phyloP scores from a whole-genome alignment of 768 basidiomycete genomes.

The Leccinum uliginosum region DNA sequence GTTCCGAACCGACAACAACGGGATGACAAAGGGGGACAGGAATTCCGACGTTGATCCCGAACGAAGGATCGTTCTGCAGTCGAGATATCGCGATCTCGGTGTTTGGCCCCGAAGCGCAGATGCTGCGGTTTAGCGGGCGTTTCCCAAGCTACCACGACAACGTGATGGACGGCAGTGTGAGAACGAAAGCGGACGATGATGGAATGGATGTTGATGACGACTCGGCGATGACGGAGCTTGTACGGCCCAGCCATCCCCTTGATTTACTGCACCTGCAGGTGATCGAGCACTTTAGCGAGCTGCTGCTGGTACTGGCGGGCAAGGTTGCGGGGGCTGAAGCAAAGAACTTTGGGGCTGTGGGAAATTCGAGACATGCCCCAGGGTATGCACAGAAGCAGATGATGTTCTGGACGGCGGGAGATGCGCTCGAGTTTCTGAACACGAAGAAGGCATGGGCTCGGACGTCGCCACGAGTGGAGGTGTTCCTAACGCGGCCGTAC shows the following conservation, averaged over 20 bases:
- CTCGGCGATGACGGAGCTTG: conserved; percentile 27
- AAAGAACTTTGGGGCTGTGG: conserved; percentile 31
- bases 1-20: neutral
- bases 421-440: conserved; percentile 56
- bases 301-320: conserved; percentile 55
- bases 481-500: conserved; percentile 50
- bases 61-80: conserved; percentile 42
- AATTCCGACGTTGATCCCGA: conserved; percentile 26
- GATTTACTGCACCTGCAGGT: conserved; percentile 66
- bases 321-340: conserved; percentile 33
- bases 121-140: conserved; percentile 38
- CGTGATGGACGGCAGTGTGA: conserved; percentile 8
- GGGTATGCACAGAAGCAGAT: conserved; percentile 40
- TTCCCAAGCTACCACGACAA: conserved; percentile 36
- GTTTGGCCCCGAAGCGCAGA: conserved; percentile 38
- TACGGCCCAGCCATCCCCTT: conserved; percentile 51
- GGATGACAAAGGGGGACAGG: conserved; percentile 16
- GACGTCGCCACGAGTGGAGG: conserved; percentile 44
- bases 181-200: conserved; percentile 34
- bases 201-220: conserved; percentile 66
- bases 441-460: conserved; percentile 32
- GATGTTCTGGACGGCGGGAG: conserved; percentile 47
- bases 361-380: conserved; percentile 55
- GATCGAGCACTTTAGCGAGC: conserved; percentile 60
- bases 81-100: conserved; percentile 47